A percentile compares a stretch with the other conserved stretches of the same genome.
Evolutionary conservation across 495 filamentous ascomycete genomes (phyloP).

Genomic region (Penicillium mononematosum): DNA sequence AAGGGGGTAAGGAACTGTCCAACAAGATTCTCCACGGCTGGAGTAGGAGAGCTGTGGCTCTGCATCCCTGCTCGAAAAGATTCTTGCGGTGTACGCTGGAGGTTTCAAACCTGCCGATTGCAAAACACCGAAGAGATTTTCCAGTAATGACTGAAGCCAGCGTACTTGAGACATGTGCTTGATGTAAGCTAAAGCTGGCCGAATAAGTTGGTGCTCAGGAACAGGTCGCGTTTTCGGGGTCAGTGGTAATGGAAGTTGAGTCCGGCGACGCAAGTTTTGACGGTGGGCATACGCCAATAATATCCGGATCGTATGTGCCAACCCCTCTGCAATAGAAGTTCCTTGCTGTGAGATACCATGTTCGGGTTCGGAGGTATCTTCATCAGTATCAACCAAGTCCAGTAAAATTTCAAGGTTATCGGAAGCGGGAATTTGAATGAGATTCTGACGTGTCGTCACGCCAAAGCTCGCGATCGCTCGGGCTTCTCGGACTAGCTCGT

Average conservation of each 20-base stretch:
- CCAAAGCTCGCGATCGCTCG: slow-evolving; percentile 63
- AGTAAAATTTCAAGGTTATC: slow-evolving; percentile 57
- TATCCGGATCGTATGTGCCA: slow-evolving; percentile 61
- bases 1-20: slow-evolving; percentile 41
- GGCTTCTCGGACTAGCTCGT: slow-evolving; percentile 82
- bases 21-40: slow-evolving; percentile 41
- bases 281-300: slow-evolving; percentile 72
- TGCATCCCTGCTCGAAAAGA: slow-evolving; percentile 32
- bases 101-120: slow-evolving; percentile 39
- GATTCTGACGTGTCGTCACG: slow-evolving; percentile 59
- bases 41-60: slow-evolving; percentile 1
- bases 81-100: slow-evolving; percentile 31
- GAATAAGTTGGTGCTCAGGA: slow-evolving; percentile 60
- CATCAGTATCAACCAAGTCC: slow-evolving; percentile 62
- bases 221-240: slow-evolving; percentile 46
- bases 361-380: slow-evolving; percentile 22
- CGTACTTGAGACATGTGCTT: slow-evolving; percentile 54
- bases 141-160: slow-evolving; percentile 40
- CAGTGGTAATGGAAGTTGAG: slow-evolving; percentile 59
- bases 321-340: slow-evolving; percentile 51
- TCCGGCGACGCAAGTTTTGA: slow-evolving; percentile 62
- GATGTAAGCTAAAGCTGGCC: slow-evolving; percentile 62
- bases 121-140: slow-evolving; percentile 37
- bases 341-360: slow-evolving; percentile 20
- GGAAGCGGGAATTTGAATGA: slow-evolving; percentile 56